phyloP scores from a whole-genome alignment of 495 filamentous ascomycete genomes.

The Aspergillus panamensis region DNA sequence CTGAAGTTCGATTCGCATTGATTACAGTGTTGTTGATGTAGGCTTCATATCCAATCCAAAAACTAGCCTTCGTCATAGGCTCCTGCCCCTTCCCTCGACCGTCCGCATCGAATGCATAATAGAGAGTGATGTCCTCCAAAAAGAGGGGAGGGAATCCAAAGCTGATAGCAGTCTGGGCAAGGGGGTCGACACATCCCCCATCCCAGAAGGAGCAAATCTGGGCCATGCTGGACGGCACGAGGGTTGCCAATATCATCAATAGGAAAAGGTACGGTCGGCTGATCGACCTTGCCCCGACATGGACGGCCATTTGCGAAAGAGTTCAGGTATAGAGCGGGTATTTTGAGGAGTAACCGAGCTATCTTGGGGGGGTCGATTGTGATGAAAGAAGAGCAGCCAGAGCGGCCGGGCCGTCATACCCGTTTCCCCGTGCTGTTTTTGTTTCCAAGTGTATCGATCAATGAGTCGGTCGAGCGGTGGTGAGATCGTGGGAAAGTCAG shows the following conservation, averaged over 20 bases:
- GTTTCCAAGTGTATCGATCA: neutral
- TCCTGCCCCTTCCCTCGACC: slow-evolving; percentile 32
- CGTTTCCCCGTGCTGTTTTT: slow-evolving; percentile 9
- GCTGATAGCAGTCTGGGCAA: slow-evolving; percentile 40
- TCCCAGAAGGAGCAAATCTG: slow-evolving; percentile 43
- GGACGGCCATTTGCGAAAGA: slow-evolving; percentile 24
- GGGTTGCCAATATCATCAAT: slow-evolving; percentile 20
- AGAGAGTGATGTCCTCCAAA: slow-evolving; percentile 35
- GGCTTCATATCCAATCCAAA: slow-evolving; percentile 40
- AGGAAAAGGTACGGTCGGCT: slow-evolving; percentile 20
- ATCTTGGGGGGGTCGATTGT: slow-evolving; percentile 18
- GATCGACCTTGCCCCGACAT: slow-evolving; percentile 12
- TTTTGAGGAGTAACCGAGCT: slow-evolving; percentile 23
- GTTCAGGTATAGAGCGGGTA: slow-evolving; percentile 16
- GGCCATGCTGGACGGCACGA: slow-evolving; percentile 25
- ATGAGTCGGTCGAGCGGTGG: neutral
- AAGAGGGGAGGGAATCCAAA: slow-evolving; percentile 41
- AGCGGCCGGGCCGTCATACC: slow-evolving; percentile 19
- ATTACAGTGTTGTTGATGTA: slow-evolving; percentile 34
- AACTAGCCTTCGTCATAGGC: slow-evolving; percentile 41
- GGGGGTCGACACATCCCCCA: slow-evolving; percentile 39
- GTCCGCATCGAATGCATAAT: slow-evolving; percentile 41
- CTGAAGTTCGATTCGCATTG: slow-evolving; percentile 39
- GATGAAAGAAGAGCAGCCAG: neutral
- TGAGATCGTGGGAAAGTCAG: neutral